Evolutionary conservation across 2,329 filamentous ascomycete species (phyloP), one percentile per base, ranked within the genome.

Genomic region (Acrocalymma vagum): DNA sequence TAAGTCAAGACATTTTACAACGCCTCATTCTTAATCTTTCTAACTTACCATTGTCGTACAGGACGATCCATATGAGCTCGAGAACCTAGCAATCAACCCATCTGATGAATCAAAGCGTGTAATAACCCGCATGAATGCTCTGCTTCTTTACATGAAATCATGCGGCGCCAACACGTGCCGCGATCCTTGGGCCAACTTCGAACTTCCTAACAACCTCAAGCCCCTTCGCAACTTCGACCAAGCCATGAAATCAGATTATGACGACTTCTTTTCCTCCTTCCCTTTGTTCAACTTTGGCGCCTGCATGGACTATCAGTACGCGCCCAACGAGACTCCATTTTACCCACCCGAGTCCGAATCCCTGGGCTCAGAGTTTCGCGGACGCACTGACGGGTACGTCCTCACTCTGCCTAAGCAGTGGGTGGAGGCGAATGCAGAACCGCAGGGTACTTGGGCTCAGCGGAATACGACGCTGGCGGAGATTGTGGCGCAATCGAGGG

Each of bases 61-160:
- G n/a, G n/a, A n/a, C n/a, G 37, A 40, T 23, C 37, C 22, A 4
- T 33, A 16, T 8, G 29, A 40, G 15, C 9, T 40, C 13, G 9
- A 40, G 10, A 40, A 40, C 21, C 23, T 40, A 3, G 29, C 29
- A 6, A 9, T 2, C 32, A n/a, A n/a, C n/a, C n/a, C n/a, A n/a
- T 9, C 11, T 26, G 9, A 22, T 11, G n/a, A 25, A 9, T 15
- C 32, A 6, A 10, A 26, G 13, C 17, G 13, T 3, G 14, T 10
- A 9, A n/a, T 35, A 9, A 17, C 25, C 18, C 32, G 32, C 4
- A 4, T 35, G 5, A 26, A 35, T 18, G 23, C 32, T 5, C 11
- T 26, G 23, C 15, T 35, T 6, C 13, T 35, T 4, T 22, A 26
- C n/a, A 14, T 11, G 7, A 35, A 35, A 25, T 35, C 32, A 7